phyloP scores from a whole-genome alignment of 306 rosid genomes.

The Abrus pulchellus region DNA sequence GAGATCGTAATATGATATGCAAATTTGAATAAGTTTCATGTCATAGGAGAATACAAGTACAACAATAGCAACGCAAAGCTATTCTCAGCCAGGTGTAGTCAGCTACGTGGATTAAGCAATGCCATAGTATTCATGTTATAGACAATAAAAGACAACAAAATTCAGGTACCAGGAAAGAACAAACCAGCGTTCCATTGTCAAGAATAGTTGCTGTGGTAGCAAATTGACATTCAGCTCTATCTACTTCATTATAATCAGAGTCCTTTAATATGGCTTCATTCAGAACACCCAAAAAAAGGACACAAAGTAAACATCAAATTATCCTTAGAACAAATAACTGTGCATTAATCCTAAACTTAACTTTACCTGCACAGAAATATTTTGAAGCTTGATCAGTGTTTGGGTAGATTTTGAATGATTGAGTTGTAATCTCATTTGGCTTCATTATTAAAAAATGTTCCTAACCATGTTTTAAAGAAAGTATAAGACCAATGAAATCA shows the following conservation, averaged over 20 bases:
- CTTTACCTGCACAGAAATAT: conserved; percentile 80
- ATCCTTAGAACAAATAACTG: conserved; percentile 10
- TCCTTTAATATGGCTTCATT: conserved; percentile 89
- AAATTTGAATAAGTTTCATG: conserved; percentile 13
- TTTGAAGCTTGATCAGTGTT: conserved; percentile 89
- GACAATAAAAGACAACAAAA: conserved; percentile 1
- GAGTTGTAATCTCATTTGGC: conserved; percentile 71
- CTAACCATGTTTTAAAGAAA: conserved; percentile 50
- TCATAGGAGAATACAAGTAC: conserved; percentile 14
- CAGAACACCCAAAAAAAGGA: conserved; percentile 28
- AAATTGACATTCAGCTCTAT: conserved; percentile 96
- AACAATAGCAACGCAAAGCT: neutral
- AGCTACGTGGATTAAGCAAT: conserved; percentile 12
- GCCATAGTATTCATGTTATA: neutral
- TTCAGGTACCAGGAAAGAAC: conserved; percentile 33
- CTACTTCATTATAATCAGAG: conserved; percentile 86
- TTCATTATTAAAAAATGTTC: conserved; percentile 91
- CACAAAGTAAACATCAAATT: conserved; percentile 18
- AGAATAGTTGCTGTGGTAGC: conserved; percentile 80
- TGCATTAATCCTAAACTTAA: conserved; percentile 35
- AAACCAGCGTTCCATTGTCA: conserved; percentile 90
- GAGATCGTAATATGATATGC: neutral
- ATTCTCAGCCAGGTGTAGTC: conserved; percentile 2
- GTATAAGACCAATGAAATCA: conserved; percentile 23
- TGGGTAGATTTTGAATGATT: conserved; percentile 82